Conservation (phyloP, 148 eudicot species). For the Persicaria tinctoria region DNA sequence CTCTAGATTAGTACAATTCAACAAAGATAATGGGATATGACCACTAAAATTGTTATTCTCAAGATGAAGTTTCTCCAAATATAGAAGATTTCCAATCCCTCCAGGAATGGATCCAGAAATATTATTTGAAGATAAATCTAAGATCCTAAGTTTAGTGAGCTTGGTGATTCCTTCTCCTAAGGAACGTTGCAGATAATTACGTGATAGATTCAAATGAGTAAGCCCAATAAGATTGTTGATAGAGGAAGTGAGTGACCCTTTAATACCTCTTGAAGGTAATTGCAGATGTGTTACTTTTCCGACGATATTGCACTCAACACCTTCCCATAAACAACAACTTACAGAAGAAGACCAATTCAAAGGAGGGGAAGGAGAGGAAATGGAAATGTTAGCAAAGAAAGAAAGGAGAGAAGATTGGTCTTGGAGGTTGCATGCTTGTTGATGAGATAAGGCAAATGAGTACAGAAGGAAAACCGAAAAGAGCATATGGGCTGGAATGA, state of each 20-base stretch:
- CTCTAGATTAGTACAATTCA: slow-evolving; percentile 53
- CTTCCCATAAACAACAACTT: slow-evolving; percentile 38
- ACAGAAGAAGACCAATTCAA: too few species aligned
- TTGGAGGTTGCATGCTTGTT: slow-evolving; percentile 35
- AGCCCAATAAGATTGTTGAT: slow-evolving; percentile 43
- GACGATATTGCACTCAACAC: slow-evolving; percentile 39
- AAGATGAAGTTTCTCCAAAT: slow-evolving; percentile 50
- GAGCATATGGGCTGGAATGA: too few species aligned
- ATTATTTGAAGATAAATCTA: background rate
- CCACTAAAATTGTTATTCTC: slow-evolving; percentile 59
- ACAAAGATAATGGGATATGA: slow-evolving; percentile 50
- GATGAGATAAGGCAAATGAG: slow-evolving; percentile 7
- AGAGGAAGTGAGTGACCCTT: slow-evolving; percentile 35
- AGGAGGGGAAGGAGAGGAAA: background rate
- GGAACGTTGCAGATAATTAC: background rate
- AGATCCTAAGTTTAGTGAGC: background rate
- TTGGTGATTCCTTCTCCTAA: background rate
- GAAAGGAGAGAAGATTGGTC: slow-evolving; percentile 46
- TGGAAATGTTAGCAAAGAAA: slow-evolving; percentile 23
- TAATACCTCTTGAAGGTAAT: slow-evolving; percentile 46
- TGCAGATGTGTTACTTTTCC: slow-evolving; percentile 34
- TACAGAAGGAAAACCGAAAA: too few species aligned
- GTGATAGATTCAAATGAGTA: slow-evolving; percentile 51
- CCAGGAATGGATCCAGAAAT: slow-evolving; percentile 46
- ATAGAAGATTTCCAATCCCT: slow-evolving; percentile 45